Conservation (phyloP, 2,329 filamentous ascomycete species). For the Blastomyces emzantsi region DNA sequence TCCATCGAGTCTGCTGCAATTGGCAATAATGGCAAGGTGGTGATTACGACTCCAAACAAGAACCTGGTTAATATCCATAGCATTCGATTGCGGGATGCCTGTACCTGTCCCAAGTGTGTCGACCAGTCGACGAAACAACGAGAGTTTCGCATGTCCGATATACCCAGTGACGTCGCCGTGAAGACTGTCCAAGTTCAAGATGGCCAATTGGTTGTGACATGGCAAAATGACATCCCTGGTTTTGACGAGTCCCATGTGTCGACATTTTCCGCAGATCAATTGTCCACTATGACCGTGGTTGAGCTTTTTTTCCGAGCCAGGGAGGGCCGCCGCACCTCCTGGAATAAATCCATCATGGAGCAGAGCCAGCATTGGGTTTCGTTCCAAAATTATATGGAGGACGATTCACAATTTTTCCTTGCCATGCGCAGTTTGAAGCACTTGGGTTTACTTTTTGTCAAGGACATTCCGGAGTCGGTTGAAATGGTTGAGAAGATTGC, state of each 20-base stretch:
- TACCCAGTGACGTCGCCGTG: conserved; percentile 43
- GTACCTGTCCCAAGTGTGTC: conserved; percentile 46
- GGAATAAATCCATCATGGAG: conserved; percentile 37
- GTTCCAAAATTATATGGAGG: conserved; percentile 62
- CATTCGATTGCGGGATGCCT: conserved; percentile 45
- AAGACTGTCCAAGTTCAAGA: conserved; percentile 29
- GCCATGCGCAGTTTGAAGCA: conserved; percentile 54
- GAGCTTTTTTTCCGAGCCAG: background rate
- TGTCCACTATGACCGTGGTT: conserved; percentile 15
- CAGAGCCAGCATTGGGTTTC: conserved; percentile 46
- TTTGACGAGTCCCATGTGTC: conserved; percentile 37
- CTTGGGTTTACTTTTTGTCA: conserved; percentile 69
- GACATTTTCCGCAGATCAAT: conserved; percentile 18
- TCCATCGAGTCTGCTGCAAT: background rate
- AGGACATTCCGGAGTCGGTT: conserved; percentile 60
- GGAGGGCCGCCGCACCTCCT: conserved; percentile 15
- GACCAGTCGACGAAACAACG: conserved; percentile 54
- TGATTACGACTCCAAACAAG: background rate
- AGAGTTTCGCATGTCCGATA: conserved; percentile 56
- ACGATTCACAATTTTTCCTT: conserved; percentile 48
- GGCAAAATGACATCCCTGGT: conserved; percentile 48
- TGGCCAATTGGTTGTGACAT: conserved; percentile 48
- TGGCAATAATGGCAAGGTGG: background rate
- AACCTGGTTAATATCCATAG: background rate
- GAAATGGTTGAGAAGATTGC: conserved; percentile 59